A percentile compares a stretch with the other conserved stretches of the same genome.
phyloP scores from a whole-genome alignment of 106 monocot species.

The Alisma plantagoaquatica region DNA sequence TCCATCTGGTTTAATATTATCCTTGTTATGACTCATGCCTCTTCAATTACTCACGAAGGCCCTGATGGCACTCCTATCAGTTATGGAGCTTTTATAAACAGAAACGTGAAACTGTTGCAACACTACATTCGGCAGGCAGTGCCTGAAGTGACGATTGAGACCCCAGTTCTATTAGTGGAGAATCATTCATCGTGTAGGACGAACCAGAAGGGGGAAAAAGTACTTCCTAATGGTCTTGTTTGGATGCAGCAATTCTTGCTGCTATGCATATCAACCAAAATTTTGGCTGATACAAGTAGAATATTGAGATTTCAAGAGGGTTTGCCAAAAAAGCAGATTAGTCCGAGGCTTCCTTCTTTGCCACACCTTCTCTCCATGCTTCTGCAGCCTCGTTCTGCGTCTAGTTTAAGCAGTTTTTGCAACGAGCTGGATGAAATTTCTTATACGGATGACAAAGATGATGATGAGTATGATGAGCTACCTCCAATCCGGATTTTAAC shows the following conservation, averaged over 20 bases:
- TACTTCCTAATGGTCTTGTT: constrained; percentile 54
- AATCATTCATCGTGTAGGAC: constrained; percentile 52
- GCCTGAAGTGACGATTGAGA: constrained; percentile 41
- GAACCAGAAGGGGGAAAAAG: constrained; percentile 54
- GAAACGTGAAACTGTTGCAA: constrained; percentile 30
- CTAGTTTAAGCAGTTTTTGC: constrained; percentile 16
- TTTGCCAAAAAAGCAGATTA: constrained; percentile 24
- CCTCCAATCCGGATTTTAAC: constrained; percentile 75
- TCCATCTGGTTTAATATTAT: constrained; percentile 88
- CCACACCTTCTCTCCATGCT: constrained; percentile 85
- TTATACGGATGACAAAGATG: constrained; percentile 24
- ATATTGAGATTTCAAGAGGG: constrained; percentile 62
- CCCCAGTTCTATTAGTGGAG: constrained; percentile 62
- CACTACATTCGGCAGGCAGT: constrained; percentile 46
- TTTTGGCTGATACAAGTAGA: constrained; percentile 57
- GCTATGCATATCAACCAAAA: constrained; percentile 59
- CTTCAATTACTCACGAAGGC: constrained; percentile 50
- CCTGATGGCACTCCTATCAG: constrained; percentile 40
- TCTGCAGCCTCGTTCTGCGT: constrained; percentile 31
- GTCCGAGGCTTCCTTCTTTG: constrained; percentile 46
- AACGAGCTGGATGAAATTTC: constrained; percentile 19
- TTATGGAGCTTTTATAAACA: constrained; percentile 36
- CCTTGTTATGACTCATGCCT: constrained; percentile 78
- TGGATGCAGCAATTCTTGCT: constrained; percentile 67
- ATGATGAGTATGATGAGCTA: constrained; percentile 77